Base-by-base conservation (phyloP, 2,329 filamentous ascomycete species). In the Ophiostoma sp. region DNA sequence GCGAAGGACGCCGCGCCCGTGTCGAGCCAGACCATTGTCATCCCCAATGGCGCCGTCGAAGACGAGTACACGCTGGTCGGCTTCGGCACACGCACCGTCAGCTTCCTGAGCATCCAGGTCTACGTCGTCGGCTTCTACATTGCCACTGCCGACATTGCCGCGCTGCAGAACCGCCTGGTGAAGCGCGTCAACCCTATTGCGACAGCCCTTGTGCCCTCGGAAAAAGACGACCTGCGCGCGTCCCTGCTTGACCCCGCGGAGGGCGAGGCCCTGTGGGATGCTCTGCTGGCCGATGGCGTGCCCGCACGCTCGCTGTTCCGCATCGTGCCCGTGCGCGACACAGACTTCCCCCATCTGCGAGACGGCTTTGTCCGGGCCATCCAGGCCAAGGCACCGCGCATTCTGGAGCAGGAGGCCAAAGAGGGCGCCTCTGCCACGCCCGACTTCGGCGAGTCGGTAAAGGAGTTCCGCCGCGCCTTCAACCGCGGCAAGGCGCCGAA, bases 111-210 rank as follows among this genome's bases (percentile, higher is more conserved):
- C 65, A 92, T 99, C 62, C 89, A 97, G 77, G 95, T 99, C 67
- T 99, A 99, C 79, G 90, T 98, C 18, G 90, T 97, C 0, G 95
- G 94, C 16, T 87, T 96, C 74, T 99, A 99, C 80, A 84, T 98
- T 40, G 91, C 93, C 40, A 94, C 89, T 0, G 82, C 88, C 49
- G 93, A 97, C 75, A 87, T 99, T 69, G 87, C 89, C 4, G 83
- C 84, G n/a, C 82, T 99, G 55, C 94, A 98, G 78, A 83, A 85
- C 72, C 85, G 87, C 62, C 84, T 98, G 42, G 85, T 96, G 70
- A 88, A 88, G 75, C 87, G 87, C 71, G 86, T 96, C 74, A 92
- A 92, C 75, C 85, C 88, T 0, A 80, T 87, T 3, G 94, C 93
- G 2, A 96, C 92, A 0, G 92, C 93, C 0, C 83, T 97, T 11